Conservation (phyloP, 2,329 filamentous ascomycete species). For the Cladosporium sp. region DNA sequence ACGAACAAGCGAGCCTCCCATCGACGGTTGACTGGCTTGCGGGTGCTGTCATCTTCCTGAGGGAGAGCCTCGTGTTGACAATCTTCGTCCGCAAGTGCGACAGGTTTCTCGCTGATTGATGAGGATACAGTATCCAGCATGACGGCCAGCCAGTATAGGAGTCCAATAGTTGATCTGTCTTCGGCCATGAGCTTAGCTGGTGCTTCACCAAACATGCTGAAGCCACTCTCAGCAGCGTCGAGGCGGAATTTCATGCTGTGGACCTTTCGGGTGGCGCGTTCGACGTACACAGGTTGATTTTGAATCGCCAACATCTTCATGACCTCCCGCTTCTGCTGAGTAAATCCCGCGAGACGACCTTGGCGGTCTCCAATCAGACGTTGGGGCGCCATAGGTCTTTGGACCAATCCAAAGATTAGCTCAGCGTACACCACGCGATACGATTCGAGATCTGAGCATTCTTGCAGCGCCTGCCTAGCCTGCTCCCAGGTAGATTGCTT, state of each 20-base stretch:
- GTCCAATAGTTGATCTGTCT: not conserved
- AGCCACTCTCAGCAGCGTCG: not conserved
- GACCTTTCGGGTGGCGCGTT: conserved; percentile 2
- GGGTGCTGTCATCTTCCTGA: not conserved
- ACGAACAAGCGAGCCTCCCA: not conserved
- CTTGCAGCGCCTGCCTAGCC: not conserved
- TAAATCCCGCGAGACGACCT: not conserved
- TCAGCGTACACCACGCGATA: conserved; percentile 6
- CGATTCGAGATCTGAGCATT: not conserved
- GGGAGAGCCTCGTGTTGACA: conserved; percentile 1
- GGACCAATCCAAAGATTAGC: not conserved
- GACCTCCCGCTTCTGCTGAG: not conserved
- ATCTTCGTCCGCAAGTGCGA: not conserved
- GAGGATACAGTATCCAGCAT: conserved; percentile 7
- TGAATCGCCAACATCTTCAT: conserved; percentile 3
- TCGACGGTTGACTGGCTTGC: not conserved
- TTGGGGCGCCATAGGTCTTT: not conserved
- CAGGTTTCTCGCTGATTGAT: conserved; percentile 1
- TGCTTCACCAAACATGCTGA: not conserved
- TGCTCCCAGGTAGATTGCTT: not conserved
- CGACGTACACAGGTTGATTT: not conserved
- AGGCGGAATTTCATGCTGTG: conserved; percentile 6
- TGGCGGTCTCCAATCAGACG: not conserved
- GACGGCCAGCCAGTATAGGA: conserved; percentile 4
- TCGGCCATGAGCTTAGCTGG: not conserved